Evolutionary conservation across 805 yeast species (phyloP), one percentile per base, ranked within the genome.

Genomic region (Myxozyma melibiosi): DNA sequence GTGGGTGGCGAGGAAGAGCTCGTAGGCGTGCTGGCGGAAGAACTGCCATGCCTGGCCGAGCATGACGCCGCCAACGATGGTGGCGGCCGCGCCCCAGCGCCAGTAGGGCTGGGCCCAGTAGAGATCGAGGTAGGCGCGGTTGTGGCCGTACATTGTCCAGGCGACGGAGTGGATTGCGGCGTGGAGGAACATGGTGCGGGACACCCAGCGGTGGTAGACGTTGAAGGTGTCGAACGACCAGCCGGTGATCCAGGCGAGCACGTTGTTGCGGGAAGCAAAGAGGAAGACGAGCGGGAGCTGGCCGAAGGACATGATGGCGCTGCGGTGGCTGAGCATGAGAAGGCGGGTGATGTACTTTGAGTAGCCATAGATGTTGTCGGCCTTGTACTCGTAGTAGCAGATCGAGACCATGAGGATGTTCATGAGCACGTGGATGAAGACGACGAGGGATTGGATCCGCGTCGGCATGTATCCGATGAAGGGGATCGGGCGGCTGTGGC

Each of bases 231-330:
- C 71, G 63, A 80, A 84, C 0, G 82, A 70, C 75, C 87, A 77
- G 1, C 91, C 89, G 1, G 90, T 79, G 2, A 84, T 53, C 68
- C 73, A 74, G 56, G 80, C 78, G 65, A 87, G 75, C n/a, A 88
- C 82, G 66, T 86, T 88, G 69, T 88, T 88, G 65, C 94, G 75
- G 27, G 85, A 84, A 2, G 89, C 88, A 70, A 88, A 84, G 52
- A 85, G 70, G 57, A 81, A 78, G n/a, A 84, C 68, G 4, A 79
- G 68, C 0, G 92, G 91, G 54, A 84, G 22, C 28, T 58, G 63
- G 39, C 46, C 62, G 42, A 67, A 51, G 0, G 66, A 51, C 22
- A 68, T 33, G 31, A 61, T 51, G 0, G 70, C 76, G 1, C 76
- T 44, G 16, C 60, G 51, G 41, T 42, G 43, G 11, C 46, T 39